phyloP scores from a whole-genome alignment of 345 rosid genomes.

The Kernera saxatilis region DNA sequence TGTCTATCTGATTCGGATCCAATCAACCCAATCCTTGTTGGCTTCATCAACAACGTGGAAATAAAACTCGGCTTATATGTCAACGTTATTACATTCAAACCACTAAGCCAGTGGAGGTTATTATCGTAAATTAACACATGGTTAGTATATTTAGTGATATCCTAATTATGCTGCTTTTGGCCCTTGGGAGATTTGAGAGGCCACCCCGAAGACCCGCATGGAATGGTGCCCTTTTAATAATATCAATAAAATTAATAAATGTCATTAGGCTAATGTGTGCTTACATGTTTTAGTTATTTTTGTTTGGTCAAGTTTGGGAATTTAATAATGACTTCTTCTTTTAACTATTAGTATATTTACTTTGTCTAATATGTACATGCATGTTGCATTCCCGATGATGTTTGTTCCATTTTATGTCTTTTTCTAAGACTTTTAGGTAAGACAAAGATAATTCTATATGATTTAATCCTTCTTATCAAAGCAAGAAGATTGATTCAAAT shows the following conservation, averaged over 20 bases:
- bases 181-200: conserved; percentile 24
- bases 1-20: conserved; percentile 27
- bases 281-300: neutral
- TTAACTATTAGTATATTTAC: neutral
- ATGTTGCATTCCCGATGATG: conserved; percentile 19
- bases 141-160: conserved; percentile 10
- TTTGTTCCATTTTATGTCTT: neutral
- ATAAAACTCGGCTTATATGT: conserved; percentile 4
- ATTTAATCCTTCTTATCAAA: neutral
- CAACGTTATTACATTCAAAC: conserved; percentile 10
- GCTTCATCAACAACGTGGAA: conserved; percentile 5
- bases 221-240: conserved; percentile 2
- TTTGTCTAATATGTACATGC: conserved; percentile 14
- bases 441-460: neutral
- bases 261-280: conserved; percentile 13
- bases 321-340: conserved; percentile 3
- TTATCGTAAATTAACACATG: neutral
- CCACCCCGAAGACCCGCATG: conserved; percentile 1
- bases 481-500: neutral
- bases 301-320: conserved; percentile 9
- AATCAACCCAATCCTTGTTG: conserved; percentile 21
- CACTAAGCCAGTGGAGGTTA: neutral
- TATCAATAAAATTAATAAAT: neutral
- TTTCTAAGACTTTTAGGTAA: neutral
- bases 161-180: conserved; percentile 10